Conservation (phyloP, 1,139 yeast genomes). For the Taphrina betulina region DNA sequence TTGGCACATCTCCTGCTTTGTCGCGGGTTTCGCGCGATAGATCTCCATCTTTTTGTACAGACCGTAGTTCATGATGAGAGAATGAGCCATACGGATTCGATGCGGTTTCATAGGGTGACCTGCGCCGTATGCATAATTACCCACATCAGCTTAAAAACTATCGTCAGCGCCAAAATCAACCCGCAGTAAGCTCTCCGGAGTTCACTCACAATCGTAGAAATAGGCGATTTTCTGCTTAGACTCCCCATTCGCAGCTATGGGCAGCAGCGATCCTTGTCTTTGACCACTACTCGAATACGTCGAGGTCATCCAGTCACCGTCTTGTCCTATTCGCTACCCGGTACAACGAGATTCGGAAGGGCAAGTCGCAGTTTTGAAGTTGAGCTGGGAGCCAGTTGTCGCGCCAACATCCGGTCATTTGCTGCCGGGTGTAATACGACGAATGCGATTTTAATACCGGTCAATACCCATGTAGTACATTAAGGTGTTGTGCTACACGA, state of each 20-base stretch:
- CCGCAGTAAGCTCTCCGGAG: too few species aligned
- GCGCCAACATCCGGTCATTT: too few species aligned
- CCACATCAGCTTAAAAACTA: slow-evolving; percentile 65
- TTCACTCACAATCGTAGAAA: slow-evolving; percentile 38
- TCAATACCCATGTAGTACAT: too few species aligned
- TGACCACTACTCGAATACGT: slow-evolving; percentile 30
- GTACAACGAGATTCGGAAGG: too few species aligned
- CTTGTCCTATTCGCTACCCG: too few species aligned
- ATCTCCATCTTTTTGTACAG: slow-evolving; percentile 96
- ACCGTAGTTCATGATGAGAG: slow-evolving; percentile 89
- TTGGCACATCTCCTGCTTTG: slow-evolving; percentile 98
- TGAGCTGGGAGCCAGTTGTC: too few species aligned
- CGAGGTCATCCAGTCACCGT: too few species aligned
- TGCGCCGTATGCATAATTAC: slow-evolving; percentile 96
- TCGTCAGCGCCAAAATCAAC: too few species aligned
- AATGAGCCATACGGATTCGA: slow-evolving; percentile 86
- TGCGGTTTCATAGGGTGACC: slow-evolving; percentile 99
- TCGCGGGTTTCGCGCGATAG: slow-evolving; percentile 94
- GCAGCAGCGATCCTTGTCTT: slow-evolving; percentile 31
- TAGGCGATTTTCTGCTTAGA: slow-evolving; percentile 37
- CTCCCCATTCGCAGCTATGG: slow-evolving; percentile 34
- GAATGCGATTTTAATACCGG: too few species aligned
- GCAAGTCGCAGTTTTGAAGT: too few species aligned
- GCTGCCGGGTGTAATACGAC: too few species aligned
- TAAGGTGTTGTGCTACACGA: too few species aligned